Conservation (phyloP, 2,329 filamentous ascomycete species). For the Xylariaceae sp. region DNA sequence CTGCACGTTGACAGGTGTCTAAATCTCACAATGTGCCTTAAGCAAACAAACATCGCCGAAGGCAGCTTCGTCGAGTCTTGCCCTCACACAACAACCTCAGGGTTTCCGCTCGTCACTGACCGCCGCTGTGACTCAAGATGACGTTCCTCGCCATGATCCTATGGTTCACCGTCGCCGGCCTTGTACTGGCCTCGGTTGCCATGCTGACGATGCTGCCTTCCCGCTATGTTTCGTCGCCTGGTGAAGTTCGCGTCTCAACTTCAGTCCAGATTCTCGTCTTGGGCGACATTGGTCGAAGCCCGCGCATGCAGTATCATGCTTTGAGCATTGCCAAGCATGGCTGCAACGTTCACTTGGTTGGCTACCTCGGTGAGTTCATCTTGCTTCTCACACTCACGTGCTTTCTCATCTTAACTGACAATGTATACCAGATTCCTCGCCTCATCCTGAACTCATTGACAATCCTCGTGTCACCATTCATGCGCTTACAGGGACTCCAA, state of each 20-base stretch:
- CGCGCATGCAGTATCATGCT: conserved; percentile 98
- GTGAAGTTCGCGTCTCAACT: conserved; percentile 21
- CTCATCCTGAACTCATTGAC: conserved; percentile 71
- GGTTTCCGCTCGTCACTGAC: background rate
- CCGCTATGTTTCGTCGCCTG: conserved; percentile 34
- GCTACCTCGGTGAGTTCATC: conserved; percentile 66
- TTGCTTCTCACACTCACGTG: background rate
- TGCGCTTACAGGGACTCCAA: conserved; percentile 64
- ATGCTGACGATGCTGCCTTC: conserved; percentile 33
- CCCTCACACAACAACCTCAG: background rate
- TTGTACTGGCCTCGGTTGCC: conserved; percentile 29
- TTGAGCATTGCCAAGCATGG: conserved; percentile 84
- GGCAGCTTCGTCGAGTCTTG: background rate
- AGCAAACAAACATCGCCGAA: background rate
- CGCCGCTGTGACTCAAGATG: conserved; percentile 15
- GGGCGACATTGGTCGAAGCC: conserved; percentile 91
- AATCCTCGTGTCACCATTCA: conserved; percentile 68
- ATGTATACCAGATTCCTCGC: conserved; percentile 61
- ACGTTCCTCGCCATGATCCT: conserved; percentile 26
- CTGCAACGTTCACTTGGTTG: conserved; percentile 76
- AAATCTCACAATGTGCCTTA: too few species aligned
- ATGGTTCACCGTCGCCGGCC: conserved; percentile 20
- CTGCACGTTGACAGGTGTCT: too few species aligned
- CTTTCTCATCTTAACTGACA: conserved; percentile 8
- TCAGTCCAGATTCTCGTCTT: conserved; percentile 80